Evolutionary conservation across 768 basidiomycete genomes (phyloP), one percentile per base, ranked within the genome.

Genomic region (Mycena polygramma): DNA sequence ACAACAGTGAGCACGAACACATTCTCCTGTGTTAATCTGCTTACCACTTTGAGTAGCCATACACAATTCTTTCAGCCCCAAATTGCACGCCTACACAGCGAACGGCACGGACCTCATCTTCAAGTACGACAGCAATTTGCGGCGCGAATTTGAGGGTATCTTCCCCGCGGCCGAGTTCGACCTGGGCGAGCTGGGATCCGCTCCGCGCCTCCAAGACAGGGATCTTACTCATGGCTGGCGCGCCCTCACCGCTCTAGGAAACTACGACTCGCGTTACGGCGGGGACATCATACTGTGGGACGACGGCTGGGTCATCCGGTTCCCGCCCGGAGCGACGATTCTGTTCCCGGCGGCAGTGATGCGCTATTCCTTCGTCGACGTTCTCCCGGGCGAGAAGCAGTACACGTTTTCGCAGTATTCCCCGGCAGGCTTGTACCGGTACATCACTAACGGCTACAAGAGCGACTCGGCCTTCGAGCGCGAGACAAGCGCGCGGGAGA

Each of bases 261-360:
- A 10, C 30, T 55, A 55, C 53, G 53, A 55, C 53, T 55, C 53
- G 53, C 53, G 53, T 20, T 35, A 15, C 26, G 53, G 53, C n/a
- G n/a, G n/a, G n/a, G n/a, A n/a, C n/a, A n/a, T n/a, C n/a, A n/a
- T n/a, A n/a, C n/a, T n/a, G n/a, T 36, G 53, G 53, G 53, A 55
- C n/a, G 53, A 55, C 13, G 53, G 53, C 17, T 55, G 4, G 26
- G 53, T 55, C 30, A 30, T 55, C 7, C 53, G 36, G 19, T 55
- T 55, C 36, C 53, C 53, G 4, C 53, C 53, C 10, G 53, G 53
- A 14, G 53, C 53, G 3, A 55, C 53, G 10, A 19, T 55, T 14
- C 26, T 55, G 13, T 55, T 55, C 19, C 53, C 53, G 3, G 53
- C 36, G 7, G 53, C 53, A 4, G 35, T 55, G 53, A 55, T 55